Base-by-base conservation (phyloP, 306 rosid species). In the Comarum palustre region DNA sequence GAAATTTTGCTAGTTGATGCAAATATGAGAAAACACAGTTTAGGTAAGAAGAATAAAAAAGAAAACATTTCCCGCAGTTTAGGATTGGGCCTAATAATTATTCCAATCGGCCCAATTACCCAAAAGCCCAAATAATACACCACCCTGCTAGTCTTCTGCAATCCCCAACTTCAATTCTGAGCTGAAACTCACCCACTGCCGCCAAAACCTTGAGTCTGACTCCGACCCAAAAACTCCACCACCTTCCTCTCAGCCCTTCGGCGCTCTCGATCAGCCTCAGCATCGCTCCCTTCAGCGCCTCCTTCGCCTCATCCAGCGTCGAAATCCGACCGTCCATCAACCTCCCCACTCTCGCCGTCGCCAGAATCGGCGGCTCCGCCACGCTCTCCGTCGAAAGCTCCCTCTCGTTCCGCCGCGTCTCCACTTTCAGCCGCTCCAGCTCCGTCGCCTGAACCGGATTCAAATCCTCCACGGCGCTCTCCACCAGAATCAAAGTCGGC, bases 191-290 rank as follows among this genome's bases (percentile, higher is more conserved):
- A 0, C 70, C 67, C 6, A 79, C 79, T 15, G 80, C 80, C 6
- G 78, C 72, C 46, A 87, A 64, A 47, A 85, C 79, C 72, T 50
- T 71, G 20, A 87, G 72, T 81, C 73, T 85, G 87, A 29, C 43
- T 39, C 27, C 77, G 55, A 0, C 31, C 72, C 14, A 83, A 68
- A n/a, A 83, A 66, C 70, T 27, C 85, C 57, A 81, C 67, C 48
- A 71, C 74, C 50, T 65, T 75, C 71, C 51, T 83, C 88, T 67
- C 5, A 81, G 77, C 60, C 24, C 19, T 0, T 85, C 74, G 0
- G 82, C 88, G 34, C 55, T 64, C 64, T 83, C 54, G 0, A 31
- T 38, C 66, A 83, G 72, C 9, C 34, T 59, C 17, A 39, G 29
- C 74, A 83, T 75, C 5, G 64, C 81, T 17, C 12, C 38, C 75